Conservation (phyloP, 441 rosid species). For the Kokia cookei region DNA sequence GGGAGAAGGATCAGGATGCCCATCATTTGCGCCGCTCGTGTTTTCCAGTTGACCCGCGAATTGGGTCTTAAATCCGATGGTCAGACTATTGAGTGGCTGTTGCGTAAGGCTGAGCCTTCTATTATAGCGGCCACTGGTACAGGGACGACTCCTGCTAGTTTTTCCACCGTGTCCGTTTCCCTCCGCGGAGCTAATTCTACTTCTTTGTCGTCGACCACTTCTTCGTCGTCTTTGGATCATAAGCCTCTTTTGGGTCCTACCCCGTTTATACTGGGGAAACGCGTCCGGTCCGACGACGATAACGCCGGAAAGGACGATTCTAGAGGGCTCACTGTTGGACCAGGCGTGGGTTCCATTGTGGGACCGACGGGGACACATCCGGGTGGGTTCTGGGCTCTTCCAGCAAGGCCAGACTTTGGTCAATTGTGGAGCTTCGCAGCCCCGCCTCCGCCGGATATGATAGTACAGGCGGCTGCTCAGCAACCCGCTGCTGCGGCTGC, state of each 20-base stretch:
- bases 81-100: constrained; percentile 93
- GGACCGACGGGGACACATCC: constrained; percentile 28
- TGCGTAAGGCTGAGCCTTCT: constrained; percentile 95
- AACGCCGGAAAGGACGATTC: constrained; percentile 37
- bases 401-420: constrained; percentile 66
- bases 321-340: constrained; percentile 32
- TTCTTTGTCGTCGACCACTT: constrained; percentile 28
- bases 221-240: constrained; percentile 42
- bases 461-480: constrained; percentile 45
- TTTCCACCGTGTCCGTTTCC: constrained; percentile 68
- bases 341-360: constrained; percentile 42
- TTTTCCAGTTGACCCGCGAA: constrained; percentile 87
- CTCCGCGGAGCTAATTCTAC: constrained; percentile 41
- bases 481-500: constrained; percentile 54
- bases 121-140: constrained; percentile 94
- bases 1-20: constrained; percentile 96
- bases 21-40: constrained; percentile 89
- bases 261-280: constrained; percentile 80
- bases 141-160: constrained; percentile 88
- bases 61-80: constrained; percentile 95
- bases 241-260: constrained; percentile 61
- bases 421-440: constrained; percentile 76
- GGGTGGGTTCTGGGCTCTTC: constrained; percentile 85
- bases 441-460: constrained; percentile 47
- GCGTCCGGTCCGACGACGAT: constrained; percentile 64